A percentile compares a stretch with the other conserved stretches of the same genome.
These are phyloP conservation scores for Dillenia turbinata DNA, from an alignment of 164 flowering plant genomes.

Conservation along the genomic window DNA sequence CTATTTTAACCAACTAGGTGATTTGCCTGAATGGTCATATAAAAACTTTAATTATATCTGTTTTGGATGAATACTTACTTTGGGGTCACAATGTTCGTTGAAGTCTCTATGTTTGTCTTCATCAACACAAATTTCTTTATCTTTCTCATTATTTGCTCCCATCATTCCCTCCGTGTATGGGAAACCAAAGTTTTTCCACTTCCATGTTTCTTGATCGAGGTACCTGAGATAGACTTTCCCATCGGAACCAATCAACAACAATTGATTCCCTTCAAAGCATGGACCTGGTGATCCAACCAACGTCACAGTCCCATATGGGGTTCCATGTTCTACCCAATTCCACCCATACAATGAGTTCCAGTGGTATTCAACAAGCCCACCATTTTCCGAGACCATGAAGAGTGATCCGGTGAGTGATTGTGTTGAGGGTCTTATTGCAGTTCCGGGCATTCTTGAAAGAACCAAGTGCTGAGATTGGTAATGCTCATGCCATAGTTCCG, in stretches of 20 bases:
- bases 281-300: constrained; percentile 75
- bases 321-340: constrained; percentile 91
- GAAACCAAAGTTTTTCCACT: constrained; percentile 63
- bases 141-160: constrained; percentile 2
- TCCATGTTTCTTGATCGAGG: constrained; percentile 55
- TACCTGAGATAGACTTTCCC: constrained; percentile 73
- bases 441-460: constrained; percentile 63
- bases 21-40: too few species aligned
- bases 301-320: constrained; percentile 48
- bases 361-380: constrained; percentile 74
- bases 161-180: constrained; percentile 28
- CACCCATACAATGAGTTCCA: constrained; percentile 76
- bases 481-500: constrained; percentile 85
- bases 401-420: constrained; percentile 56
- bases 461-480: constrained; percentile 73
- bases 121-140: constrained; percentile 21
- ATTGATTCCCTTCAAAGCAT: constrained; percentile 49
- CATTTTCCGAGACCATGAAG: constrained; percentile 73
- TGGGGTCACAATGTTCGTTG: constrained; percentile 43
- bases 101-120: constrained; percentile 17
- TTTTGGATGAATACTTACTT: constrained; percentile 37
- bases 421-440: constrained; percentile 52
- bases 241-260: constrained; percentile 77
- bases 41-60: too few species aligned
- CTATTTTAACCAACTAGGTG: not conserved